These are phyloP conservation scores for Fusarium sp. DNA, from an alignment of 2,329 filamentous ascomycete species.

Conservation along the genomic window DNA sequence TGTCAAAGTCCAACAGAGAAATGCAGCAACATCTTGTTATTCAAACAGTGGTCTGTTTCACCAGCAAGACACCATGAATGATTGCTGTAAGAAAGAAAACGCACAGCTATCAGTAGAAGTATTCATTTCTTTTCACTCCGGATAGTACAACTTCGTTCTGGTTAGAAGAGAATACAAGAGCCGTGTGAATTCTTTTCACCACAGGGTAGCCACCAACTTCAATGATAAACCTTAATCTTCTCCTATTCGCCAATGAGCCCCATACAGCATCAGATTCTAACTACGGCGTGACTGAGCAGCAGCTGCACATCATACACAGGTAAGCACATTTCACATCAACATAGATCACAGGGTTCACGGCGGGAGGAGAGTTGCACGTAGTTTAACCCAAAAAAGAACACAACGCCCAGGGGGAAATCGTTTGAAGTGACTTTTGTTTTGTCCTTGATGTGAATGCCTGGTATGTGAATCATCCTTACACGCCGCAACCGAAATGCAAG, in stretches of 20 bases:
- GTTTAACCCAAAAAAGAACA: conserved; percentile 16
- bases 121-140: no score
- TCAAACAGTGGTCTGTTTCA: background rate
- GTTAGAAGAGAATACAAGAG: background rate
- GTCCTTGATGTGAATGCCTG: conserved; percentile 65
- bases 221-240: background rate
- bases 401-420: conserved; percentile 29
- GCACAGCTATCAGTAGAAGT: no score
- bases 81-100: no score
- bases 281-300: no score
- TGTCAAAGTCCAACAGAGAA: no score
- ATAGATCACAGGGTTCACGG: conserved; percentile 11
- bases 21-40: no score
- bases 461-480: conserved; percentile 66
- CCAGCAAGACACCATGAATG: no score
- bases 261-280: background rate
- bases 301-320: background rate
- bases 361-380: conserved; percentile 28
- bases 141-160: background rate
- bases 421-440: conserved; percentile 55
- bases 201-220: background rate
- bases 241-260: background rate
- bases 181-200: background rate
- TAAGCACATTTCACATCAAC: background rate
- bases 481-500: conserved; percentile 67